phyloP scores from a whole-genome alignment of 2,329 filamentous ascomycete genomes.

The Massarina eburnea region DNA sequence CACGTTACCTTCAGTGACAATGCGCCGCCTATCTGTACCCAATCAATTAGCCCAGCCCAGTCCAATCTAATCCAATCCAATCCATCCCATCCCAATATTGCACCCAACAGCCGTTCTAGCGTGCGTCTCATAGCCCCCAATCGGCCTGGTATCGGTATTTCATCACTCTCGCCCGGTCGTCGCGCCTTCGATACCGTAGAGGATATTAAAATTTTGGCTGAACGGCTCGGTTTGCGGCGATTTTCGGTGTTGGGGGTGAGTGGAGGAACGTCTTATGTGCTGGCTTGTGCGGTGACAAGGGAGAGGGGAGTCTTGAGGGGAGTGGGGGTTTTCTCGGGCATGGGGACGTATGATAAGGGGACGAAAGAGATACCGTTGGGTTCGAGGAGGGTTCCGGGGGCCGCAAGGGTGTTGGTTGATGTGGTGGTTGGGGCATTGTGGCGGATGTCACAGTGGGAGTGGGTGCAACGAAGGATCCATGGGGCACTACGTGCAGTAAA shows the following conservation, averaged over 20 bases:
- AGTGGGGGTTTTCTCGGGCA: conserved; percentile 3
- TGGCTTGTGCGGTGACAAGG: neutral
- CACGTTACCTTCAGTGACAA: conserved; percentile 61
- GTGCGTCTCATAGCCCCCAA: conserved; percentile 3
- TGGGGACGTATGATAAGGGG: conserved; percentile 4
- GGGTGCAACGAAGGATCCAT: neutral
- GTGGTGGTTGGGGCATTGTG: neutral
- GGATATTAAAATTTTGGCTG: too few relatives aligned
- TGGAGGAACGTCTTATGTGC: too few relatives aligned
- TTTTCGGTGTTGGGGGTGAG: too few relatives aligned
- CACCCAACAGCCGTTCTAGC: neutral
- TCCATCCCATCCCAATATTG: neutral
- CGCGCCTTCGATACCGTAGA: neutral
- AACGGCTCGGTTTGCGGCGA: too few relatives aligned
- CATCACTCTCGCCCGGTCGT: neutral
- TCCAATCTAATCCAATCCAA: neutral
- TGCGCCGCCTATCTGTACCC: conserved; percentile 50
- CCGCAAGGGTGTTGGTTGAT: neutral
- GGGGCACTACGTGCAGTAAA: neutral
- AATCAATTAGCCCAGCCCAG: neutral
- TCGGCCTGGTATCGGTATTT: conserved; percentile 3
- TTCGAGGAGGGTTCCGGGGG: neutral
- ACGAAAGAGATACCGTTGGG: neutral
- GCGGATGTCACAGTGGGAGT: neutral
- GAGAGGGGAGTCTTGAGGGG: neutral